Conservation (phyloP, 306 rosid species). For the Carpinus viminea region DNA sequence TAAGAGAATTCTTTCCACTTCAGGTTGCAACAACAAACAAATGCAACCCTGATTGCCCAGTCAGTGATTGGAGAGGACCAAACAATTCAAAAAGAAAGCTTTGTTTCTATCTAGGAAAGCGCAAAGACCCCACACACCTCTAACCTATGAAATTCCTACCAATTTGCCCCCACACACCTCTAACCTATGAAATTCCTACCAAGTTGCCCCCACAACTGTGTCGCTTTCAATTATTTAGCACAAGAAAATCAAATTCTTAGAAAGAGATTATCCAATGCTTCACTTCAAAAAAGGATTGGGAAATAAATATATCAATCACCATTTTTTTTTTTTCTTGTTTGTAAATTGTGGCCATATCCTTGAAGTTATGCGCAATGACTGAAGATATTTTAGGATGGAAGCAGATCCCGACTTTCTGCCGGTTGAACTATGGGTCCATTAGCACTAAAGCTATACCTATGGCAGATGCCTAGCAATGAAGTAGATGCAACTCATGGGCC, state of each 20-base stretch:
- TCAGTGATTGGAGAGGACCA: constrained; percentile 16
- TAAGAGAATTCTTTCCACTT: not conserved
- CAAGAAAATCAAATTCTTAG: constrained; percentile 22
- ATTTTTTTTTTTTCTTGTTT: constrained; percentile 21
- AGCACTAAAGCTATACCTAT: constrained; percentile 31
- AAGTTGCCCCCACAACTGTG: constrained; percentile 23
- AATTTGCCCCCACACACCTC: constrained; percentile 33
- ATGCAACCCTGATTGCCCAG: not conserved
- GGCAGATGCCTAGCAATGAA: constrained; percentile 42
- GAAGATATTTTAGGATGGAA: constrained; percentile 20
- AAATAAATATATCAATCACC: constrained; percentile 25
- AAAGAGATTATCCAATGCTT: constrained; percentile 21
- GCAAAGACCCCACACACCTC: constrained; percentile 35
- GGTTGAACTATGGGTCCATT: constrained; percentile 35
- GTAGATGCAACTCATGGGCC: constrained; percentile 25
- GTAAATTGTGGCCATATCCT: constrained; percentile 22
- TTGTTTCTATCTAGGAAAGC: constrained; percentile 31
- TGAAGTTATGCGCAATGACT: not conserved
- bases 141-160: constrained; percentile 30
- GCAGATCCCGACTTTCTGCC: constrained; percentile 32
- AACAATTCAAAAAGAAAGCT: constrained; percentile 24
- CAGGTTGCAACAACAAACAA: not conserved
- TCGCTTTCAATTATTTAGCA: constrained; percentile 28
- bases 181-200: constrained; percentile 30
- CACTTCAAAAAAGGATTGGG: constrained; percentile 19